These are phyloP conservation scores for Hymenoscyphus infarciens DNA, from an alignment of 2,329 filamentous ascomycete genomes.

Conservation along the genomic window DNA sequence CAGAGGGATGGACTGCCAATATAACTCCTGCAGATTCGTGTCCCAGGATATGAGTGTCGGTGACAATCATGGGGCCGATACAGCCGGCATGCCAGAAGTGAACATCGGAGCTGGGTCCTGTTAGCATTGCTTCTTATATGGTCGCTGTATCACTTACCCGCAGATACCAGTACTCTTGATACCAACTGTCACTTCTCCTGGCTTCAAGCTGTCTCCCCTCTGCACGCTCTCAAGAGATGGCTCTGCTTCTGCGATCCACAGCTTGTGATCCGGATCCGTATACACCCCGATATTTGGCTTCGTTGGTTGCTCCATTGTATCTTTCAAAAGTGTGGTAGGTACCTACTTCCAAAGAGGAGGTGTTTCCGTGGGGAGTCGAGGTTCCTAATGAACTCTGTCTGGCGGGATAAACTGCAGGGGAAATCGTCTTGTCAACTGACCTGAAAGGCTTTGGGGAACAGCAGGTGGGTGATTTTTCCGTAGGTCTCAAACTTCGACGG, in stretches of 20 bases:
- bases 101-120: conserved; percentile 70
- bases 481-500: neutral
- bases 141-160: conserved; percentile 55
- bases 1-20: conserved; percentile 76
- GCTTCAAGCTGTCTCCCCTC: conserved; percentile 63
- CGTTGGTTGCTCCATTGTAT: conserved; percentile 35
- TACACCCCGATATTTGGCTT: conserved; percentile 95
- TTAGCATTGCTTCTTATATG: conserved; percentile 12
- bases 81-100: conserved; percentile 97
- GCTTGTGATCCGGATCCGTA: conserved; percentile 87
- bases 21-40: conserved; percentile 89
- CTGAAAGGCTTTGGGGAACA: neutral
- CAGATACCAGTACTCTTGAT: conserved; percentile 96
- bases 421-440: neutral
- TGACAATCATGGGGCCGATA: conserved; percentile 94
- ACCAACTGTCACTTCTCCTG: conserved; percentile 81
- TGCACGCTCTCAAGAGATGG: conserved; percentile 73
- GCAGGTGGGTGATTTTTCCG: neutral
- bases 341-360: neutral
- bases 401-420: neutral
- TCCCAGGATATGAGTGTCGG: conserved; percentile 83
- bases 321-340: conserved; percentile 3
- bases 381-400: neutral
- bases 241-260: conserved; percentile 79
- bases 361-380: neutral